Base-by-base conservation (phyloP, 2,329 filamentous ascomycete genomes). In the Aspergillus sp. region DNA sequence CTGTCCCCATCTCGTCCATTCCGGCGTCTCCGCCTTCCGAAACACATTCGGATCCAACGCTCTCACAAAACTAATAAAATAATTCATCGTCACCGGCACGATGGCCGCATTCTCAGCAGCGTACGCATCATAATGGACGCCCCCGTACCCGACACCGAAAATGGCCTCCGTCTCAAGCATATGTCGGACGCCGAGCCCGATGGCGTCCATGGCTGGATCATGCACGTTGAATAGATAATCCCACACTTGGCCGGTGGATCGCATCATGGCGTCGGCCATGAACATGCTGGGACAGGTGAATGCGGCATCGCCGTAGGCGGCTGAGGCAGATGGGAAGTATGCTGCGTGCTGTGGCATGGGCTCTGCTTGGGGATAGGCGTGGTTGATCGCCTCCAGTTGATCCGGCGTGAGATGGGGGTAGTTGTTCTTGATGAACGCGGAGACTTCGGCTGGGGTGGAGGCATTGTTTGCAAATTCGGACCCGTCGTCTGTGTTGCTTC, bases 351-450 rank as follows among this genome's bases (percentile, higher is more conserved):
- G 47, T n/a, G 72, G 70, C 2, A 77, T 53, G 2, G 71, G 63
- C 1, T 66, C 5, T 55, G 67, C 66, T 47, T 73, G 49, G 29
- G 85, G 84, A 66, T 88, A 90, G 7, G 84, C 72, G 0, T 67
- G 31, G 66, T 84, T 81, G 63, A 88, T 81, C 2, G 66, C 65
- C 2, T 69, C 62, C 1, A 88, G 72, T 51, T 87, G 80, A 2
- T 68, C 61, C 4, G 72, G 0, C 77, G 84, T 10, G 6, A 90
- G 71, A 26, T 76, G 75, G 0, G 85, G 83, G 62, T 84, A 88
- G 58, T 88, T 82, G 58, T 81, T 73, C 45, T 80, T 77, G 4
- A 89, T 71, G 67, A 86, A 88, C 12, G 72, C 72, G 62, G 84
- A 76, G 63, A 82, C 81, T 46, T 84, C 73, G 0, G 67, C 71